Base-by-base conservation (phyloP, 73 alveolate species). In the Breviolum minutum region DNA sequence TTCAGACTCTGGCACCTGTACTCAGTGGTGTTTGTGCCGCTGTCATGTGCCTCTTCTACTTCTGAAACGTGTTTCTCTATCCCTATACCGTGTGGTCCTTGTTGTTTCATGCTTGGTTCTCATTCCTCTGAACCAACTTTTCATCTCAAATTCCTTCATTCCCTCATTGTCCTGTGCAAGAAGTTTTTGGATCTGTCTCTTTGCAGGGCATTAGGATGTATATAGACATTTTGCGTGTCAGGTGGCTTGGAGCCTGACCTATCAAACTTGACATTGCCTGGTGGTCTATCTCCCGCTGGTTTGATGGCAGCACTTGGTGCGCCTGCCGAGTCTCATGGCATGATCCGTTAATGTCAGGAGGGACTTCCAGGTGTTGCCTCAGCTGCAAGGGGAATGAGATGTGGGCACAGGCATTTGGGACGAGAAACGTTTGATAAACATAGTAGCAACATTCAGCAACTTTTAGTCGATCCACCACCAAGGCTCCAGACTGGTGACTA, bases 201-300 rank as follows among this genome's bases (percentile, higher is more conserved):
- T 40, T 17, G 77, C 24, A 17, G 77, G 17, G 17, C 2, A 68
- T 68, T 68, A 1, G 77, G 77, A 17, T 68, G 77, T 16, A 19
- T 22, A 76, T 16, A 62, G 16, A 13, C 48, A 24, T 24, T 76
- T 76, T 24, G 19, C 54, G n/a, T 17, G 17, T 26, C 70, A 92
- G 97, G 97, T n/a, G 97, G 97, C 48, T 80, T 92, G 89, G 90
- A 92, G 69, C 97, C 97, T 14, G 97, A 92, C 68, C 80, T 92
- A 30, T 29, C 97, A 63, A 66, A 83, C 80, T 54, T 83, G 77
- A 64, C 79, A 1, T 48, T 68, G 16, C 89, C 81, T 68, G 71
- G 85, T 68, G 97, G 97, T 48, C 77, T 92, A n/a, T 92, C 97
- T 20, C 32, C 86, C 20, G 71, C 88, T 2, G 97, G 97, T 29